These are phyloP conservation scores for Verticillium tricorpus DNA, from an alignment of 2,329 filamentous ascomycete genomes.

Conservation along the genomic window DNA sequence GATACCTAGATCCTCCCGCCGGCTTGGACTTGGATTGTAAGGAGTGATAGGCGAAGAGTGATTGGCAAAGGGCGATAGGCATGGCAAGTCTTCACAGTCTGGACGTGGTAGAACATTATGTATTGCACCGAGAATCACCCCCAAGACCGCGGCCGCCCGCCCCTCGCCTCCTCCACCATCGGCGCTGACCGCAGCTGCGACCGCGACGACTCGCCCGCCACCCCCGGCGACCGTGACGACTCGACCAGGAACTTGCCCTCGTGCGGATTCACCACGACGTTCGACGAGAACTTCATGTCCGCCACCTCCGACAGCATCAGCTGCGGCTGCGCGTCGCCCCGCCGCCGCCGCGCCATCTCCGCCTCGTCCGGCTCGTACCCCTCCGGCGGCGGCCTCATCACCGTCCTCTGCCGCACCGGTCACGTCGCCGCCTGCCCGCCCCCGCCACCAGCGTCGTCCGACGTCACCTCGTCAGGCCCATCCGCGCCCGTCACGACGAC, in stretches of 20 bases:
- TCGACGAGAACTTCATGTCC: conserved; percentile 12
- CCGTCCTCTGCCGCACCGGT: conserved; percentile 5
- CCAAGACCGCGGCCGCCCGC: not conserved
- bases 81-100: too few relatives aligned
- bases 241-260: not conserved
- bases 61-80: too few relatives aligned
- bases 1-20: too few relatives aligned
- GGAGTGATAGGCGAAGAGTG: too few relatives aligned
- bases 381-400: conserved; percentile 11
- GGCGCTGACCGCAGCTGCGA: not conserved
- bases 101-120: too few relatives aligned
- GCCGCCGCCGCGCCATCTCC: conserved; percentile 14
- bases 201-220: not conserved
- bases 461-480: not conserved
- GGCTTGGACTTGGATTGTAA: too few relatives aligned
- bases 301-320: conserved; percentile 11
- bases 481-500: not conserved
- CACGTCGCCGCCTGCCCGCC: not conserved
- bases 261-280: not conserved
- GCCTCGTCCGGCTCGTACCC: conserved; percentile 15
- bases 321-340: conserved; percentile 20
- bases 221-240: not conserved
- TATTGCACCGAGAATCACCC: not conserved
- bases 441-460: not conserved
- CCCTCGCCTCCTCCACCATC: not conserved